These are phyloP conservation scores for Plantago major DNA, from an alignment of 257 asterid species.

Conservation along the genomic window DNA sequence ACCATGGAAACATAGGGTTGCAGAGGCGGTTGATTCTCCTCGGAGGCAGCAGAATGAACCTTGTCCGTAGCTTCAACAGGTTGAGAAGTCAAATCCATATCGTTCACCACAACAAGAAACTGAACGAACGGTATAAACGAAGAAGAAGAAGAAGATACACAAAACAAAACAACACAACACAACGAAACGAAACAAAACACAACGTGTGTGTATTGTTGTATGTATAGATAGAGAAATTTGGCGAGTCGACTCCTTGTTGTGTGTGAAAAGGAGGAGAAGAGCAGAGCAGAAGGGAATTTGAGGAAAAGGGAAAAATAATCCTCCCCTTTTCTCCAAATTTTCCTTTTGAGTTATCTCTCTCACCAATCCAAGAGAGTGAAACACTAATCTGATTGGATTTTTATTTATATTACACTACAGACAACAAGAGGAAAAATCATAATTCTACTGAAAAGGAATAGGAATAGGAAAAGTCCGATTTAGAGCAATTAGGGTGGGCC, in stretches of 20 bases:
- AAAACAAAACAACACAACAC: too few species aligned
- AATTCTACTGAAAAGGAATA: too few species aligned
- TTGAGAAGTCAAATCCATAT: slow-evolving; percentile 37
- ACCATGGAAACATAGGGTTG: slow-evolving; percentile 54
- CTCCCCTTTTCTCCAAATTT: slow-evolving; percentile 30
- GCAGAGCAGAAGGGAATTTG: slow-evolving; percentile 21
- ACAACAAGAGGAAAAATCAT: too few species aligned
- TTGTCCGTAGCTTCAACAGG: slow-evolving; percentile 24
- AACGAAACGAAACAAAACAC: not conserved
- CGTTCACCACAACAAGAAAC: too few species aligned
- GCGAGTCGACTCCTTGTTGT: not conserved
- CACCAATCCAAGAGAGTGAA: slow-evolving; percentile 29
- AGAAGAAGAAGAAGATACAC: too few species aligned
- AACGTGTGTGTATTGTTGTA: not conserved
- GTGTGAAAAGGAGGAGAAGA: not conserved
- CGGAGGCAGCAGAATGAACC: slow-evolving; percentile 28
- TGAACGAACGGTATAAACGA: too few species aligned
- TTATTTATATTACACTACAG: too few species aligned
- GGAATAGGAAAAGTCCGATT: slow-evolving; percentile 9
- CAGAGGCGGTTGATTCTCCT: slow-evolving; percentile 33
- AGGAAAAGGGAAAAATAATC: slow-evolving; percentile 23
- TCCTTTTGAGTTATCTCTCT: slow-evolving; percentile 20
- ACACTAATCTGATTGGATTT: slow-evolving; percentile 23
- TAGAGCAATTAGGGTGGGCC: too few species aligned
- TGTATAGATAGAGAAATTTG: not conserved